A percentile compares a stretch with the other conserved stretches of the same genome.
Evolutionary conservation across 176 grass and related monocot species (phyloP).

Genomic region (Microstegium vimineum): DNA sequence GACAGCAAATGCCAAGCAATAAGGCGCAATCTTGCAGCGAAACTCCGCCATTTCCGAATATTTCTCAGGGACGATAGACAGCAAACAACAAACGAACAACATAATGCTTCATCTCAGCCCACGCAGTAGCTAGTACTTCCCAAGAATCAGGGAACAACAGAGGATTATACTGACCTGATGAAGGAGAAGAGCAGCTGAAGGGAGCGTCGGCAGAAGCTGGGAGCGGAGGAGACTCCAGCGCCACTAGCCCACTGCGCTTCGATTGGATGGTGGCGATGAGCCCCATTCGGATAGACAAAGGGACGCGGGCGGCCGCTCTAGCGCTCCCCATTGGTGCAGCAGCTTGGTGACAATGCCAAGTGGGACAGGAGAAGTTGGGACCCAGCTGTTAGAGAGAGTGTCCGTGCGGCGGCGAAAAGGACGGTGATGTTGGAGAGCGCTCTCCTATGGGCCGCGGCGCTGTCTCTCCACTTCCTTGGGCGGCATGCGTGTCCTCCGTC

Average conservation of each 20-base stretch:
- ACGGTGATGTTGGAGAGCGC: neutral
- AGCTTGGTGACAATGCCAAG: neutral
- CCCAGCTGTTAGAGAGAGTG: neutral
- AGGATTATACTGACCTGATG: slow-evolving; percentile 23
- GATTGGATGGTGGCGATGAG: slow-evolving; percentile 19
- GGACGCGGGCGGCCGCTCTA: neutral
- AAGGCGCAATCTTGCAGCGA: neutral
- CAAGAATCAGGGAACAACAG: neutral
- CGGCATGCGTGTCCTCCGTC: neutral
- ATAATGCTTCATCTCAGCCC: neutral
- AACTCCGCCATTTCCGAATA: neutral
- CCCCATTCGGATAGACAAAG: slow-evolving; percentile 23
- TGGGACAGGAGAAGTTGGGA: neutral
- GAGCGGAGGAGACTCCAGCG: slow-evolving; percentile 17
- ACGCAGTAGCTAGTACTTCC: neutral
- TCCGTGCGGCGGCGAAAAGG: neutral
- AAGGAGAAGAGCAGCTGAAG: slow-evolving; percentile 10
- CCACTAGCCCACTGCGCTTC: neutral
- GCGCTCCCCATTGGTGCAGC: neutral
- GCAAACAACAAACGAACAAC: neutral
- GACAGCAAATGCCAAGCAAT: neutral
- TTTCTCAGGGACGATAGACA: neutral
- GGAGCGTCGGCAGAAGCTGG: neutral
- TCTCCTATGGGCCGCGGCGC: neutral
- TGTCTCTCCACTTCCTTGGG: neutral